Base-by-base conservation (phyloP, 768 basidiomycete species). In the Lactifluus subvellereus region DNA sequence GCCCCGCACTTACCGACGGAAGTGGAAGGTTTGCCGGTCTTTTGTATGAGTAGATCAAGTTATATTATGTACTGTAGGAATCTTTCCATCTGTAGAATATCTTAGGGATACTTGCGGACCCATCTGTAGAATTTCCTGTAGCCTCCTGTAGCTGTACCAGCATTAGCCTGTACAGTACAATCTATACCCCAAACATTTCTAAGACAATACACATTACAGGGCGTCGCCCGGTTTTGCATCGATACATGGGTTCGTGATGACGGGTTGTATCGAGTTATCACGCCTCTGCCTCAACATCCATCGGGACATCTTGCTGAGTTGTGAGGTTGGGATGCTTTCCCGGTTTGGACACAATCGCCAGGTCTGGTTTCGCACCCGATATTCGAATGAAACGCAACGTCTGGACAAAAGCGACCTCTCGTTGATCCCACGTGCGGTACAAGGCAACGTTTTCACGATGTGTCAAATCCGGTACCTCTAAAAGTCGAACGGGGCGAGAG, bases 381-480 rank as follows among this genome's bases (percentile, higher is more conserved):
- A 94, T 85, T 60, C 89, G 84, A 64, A 92, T 83, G 73, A 87
- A 89, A 48, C 88, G 86, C 56, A 94, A 77, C 16, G 85, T 78
- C 56, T 88, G 80, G 45, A 88, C 78, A 71, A 81, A 94, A 5
- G 87, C 82, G 4, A 83, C 74, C 68, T 91, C 88, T 62, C 82
- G 84, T 67, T 88, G 85, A 68, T 92, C 88, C 91, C 91, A 94
- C 61, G 76, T 74, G 45, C 88, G 81, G 71, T 91, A 90, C 4
- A 92, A 76, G 33, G 80, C 80, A 43, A 89, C 86, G 16, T 82
- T 93, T 10, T 78, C 72, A n/a, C 76, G 72, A 66, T 93, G 84
- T 0, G 89, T 92, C 32, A 94, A 78, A 73, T 94, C 91, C 7
- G 84, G 81, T 38, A 93, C 79, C 76, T 94, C 91, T 93, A 71